These are phyloP conservation scores for Lepidium aucheri DNA, from an alignment of 345 rosid species.

Conservation along the genomic window DNA sequence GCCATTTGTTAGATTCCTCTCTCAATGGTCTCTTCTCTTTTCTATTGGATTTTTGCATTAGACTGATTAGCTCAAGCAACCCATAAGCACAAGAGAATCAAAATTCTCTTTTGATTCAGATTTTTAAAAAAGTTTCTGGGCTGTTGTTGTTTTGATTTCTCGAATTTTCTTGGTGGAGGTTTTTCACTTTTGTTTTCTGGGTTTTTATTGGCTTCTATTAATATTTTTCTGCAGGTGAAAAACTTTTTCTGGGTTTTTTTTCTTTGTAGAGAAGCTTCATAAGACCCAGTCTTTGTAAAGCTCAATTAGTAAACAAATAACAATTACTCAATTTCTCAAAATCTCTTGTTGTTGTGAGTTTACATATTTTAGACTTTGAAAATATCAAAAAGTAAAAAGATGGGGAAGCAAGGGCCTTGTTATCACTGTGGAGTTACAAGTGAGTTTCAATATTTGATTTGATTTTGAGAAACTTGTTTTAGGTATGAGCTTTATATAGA, in stretches of 20 bases:
- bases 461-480: background rate
- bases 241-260: constrained; percentile 35
- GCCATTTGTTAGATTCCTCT: constrained; percentile 73
- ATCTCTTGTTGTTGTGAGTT: background rate
- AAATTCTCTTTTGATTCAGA: background rate
- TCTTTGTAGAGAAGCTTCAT: constrained; percentile 31
- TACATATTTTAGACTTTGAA: background rate
- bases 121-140: constrained; percentile 13
- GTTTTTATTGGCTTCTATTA: constrained; percentile 14
- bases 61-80: constrained; percentile 40
- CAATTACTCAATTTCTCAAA: background rate
- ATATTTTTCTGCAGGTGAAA: background rate
- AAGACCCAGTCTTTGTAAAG: constrained; percentile 16
- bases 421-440: constrained; percentile 97
- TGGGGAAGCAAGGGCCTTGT: constrained; percentile 99
- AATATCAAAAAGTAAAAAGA: constrained; percentile 20
- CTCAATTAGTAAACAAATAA: constrained; percentile 23
- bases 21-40: constrained; percentile 34
- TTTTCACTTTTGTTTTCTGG: constrained; percentile 6
- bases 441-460: constrained; percentile 41
- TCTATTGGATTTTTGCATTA: constrained; percentile 35
- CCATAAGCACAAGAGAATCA: background rate
- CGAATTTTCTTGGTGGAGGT: background rate
- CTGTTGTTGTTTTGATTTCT: constrained; percentile 9
- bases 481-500: background rate